phyloP scores from a whole-genome alignment of 2,329 filamentous ascomycete species.

The Alternaria brassicae region DNA sequence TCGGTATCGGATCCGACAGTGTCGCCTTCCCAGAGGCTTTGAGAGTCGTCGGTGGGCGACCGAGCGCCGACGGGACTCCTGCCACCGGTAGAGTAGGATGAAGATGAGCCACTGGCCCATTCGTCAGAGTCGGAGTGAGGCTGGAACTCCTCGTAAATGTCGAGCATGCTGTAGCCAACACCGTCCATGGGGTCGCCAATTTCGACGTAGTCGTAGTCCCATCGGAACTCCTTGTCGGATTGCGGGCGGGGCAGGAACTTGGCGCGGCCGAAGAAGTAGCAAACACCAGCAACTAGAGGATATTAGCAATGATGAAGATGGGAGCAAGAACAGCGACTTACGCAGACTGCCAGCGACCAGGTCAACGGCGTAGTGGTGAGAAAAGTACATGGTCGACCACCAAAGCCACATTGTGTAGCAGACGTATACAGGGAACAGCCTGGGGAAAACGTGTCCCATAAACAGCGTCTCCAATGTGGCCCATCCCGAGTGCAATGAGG shows the following conservation, averaged over 20 bases:
- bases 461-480: slow-evolving; percentile 90
- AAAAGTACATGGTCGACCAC: slow-evolving; percentile 99
- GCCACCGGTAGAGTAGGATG: slow-evolving; percentile 71
- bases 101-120: slow-evolving; percentile 88
- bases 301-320: slow-evolving; percentile 27
- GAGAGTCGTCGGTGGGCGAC: slow-evolving; percentile 63
- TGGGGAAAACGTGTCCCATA: slow-evolving; percentile 91
- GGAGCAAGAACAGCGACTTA: slow-evolving; percentile 33
- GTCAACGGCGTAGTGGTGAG: slow-evolving; percentile 95
- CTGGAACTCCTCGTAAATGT: slow-evolving; percentile 62
- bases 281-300: slow-evolving; percentile 66
- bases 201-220: slow-evolving; percentile 96
- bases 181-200: slow-evolving; percentile 69
- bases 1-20: slow-evolving; percentile 60
- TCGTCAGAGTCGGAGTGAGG: slow-evolving; percentile 76
- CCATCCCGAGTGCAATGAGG: slow-evolving; percentile 87
- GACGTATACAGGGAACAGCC: slow-evolving; percentile 78
- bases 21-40: slow-evolving; percentile 64
- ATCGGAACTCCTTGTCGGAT: slow-evolving; percentile 83
- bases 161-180: slow-evolving; percentile 61
- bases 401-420: slow-evolving; percentile 91
- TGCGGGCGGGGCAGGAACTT: slow-evolving; percentile 84
- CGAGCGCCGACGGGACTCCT: slow-evolving; percentile 59
- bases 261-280: slow-evolving; percentile 82
- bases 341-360: slow-evolving; percentile 81